A percentile compares a stretch with the other conserved stretches of the same genome.
These are phyloP conservation scores for Colletotrichum higginsianum DNA, from an alignment of 2,329 filamentous ascomycete species.

Conservation along the genomic window DNA sequence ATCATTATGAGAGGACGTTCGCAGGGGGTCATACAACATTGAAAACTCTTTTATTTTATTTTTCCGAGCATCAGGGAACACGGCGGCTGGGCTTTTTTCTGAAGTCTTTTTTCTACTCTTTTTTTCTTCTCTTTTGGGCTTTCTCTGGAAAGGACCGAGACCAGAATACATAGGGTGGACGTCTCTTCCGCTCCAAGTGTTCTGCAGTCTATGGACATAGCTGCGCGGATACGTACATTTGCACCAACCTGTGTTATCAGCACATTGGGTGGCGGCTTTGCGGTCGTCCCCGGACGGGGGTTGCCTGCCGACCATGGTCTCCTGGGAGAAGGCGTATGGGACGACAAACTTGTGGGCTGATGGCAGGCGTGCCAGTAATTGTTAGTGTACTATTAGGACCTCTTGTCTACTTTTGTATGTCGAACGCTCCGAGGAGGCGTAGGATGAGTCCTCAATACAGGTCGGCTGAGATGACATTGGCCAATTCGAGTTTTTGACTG, in stretches of 20 bases:
- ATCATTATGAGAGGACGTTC: constrained; percentile 40
- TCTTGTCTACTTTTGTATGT: constrained; percentile 40
- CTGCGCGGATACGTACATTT: constrained; percentile 42
- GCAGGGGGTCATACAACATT: constrained; percentile 43
- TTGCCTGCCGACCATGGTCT: constrained; percentile 9
- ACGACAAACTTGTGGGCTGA: constrained; percentile 16
- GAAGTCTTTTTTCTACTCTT: constrained; percentile 28
- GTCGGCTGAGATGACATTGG: constrained; percentile 32
- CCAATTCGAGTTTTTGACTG: constrained; percentile 3
- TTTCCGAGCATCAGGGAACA: constrained; percentile 40
- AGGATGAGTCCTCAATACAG: constrained; percentile 41
- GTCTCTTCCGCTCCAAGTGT: constrained; percentile 25
- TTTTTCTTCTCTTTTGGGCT: constrained; percentile 29
- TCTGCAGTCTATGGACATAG: constrained; percentile 42
- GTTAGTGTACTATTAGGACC: constrained; percentile 43
- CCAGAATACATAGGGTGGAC: constrained; percentile 35
- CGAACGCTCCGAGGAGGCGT: constrained; percentile 33
- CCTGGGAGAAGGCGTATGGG: constrained; percentile 10
- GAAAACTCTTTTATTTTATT: constrained; percentile 31
- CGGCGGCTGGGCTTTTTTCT: constrained; percentile 39
- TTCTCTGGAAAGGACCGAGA: constrained; percentile 42
- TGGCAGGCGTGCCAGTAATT: constrained; percentile 41
- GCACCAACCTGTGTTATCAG: constrained; percentile 30
- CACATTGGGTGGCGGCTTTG: background rate
- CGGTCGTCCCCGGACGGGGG: constrained; percentile 4